Conservation (phyloP, 768 basidiomycete genomes). For the Pulveroboletus sp. region DNA sequence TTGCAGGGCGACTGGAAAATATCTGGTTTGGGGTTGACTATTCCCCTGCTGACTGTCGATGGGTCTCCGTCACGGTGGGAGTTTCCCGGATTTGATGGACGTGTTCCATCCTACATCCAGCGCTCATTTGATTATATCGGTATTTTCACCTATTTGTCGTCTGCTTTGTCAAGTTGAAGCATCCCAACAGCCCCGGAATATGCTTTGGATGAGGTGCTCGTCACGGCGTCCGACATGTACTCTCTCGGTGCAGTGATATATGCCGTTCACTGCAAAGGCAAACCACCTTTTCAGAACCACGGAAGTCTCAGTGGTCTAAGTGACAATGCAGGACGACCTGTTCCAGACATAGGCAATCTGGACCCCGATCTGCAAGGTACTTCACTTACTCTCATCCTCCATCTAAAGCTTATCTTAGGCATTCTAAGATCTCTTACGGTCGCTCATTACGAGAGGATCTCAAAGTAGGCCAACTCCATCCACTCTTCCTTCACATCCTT, state of each 20-base stretch:
- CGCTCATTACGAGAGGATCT: constrained; percentile 78
- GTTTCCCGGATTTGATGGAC: constrained; percentile 83
- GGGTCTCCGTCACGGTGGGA: constrained; percentile 82
- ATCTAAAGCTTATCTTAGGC: constrained; percentile 5
- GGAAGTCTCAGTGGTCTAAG: constrained; percentile 67
- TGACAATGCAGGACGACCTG: constrained; percentile 60
- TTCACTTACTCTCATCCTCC: constrained; percentile 2
- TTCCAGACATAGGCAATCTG: constrained; percentile 58
- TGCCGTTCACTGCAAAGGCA: constrained; percentile 85
- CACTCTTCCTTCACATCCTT: constrained; percentile 77
- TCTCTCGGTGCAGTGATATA: constrained; percentile 88
- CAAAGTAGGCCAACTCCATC: constrained; percentile 70
- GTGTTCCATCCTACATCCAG: constrained; percentile 77
- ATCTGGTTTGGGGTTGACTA: constrained; percentile 83
- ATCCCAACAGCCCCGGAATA: constrained; percentile 81
- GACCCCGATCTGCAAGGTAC: constrained; percentile 73
- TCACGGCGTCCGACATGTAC: constrained; percentile 90
- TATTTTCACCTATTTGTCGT: constrained; percentile 27
- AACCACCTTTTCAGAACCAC: constrained; percentile 83
- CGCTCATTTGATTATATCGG: constrained; percentile 95
- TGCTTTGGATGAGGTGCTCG: constrained; percentile 81
- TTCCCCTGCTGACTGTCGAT: constrained; percentile 62
- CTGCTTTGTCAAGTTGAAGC: constrained; percentile 2
- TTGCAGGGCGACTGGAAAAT: constrained; percentile 98
- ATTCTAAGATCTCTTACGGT: constrained; percentile 64